Evolutionary conservation across 2,329 filamentous ascomycete species (phyloP), one percentile per base, ranked within the genome.

Genomic region (Verticillium longisporum): DNA sequence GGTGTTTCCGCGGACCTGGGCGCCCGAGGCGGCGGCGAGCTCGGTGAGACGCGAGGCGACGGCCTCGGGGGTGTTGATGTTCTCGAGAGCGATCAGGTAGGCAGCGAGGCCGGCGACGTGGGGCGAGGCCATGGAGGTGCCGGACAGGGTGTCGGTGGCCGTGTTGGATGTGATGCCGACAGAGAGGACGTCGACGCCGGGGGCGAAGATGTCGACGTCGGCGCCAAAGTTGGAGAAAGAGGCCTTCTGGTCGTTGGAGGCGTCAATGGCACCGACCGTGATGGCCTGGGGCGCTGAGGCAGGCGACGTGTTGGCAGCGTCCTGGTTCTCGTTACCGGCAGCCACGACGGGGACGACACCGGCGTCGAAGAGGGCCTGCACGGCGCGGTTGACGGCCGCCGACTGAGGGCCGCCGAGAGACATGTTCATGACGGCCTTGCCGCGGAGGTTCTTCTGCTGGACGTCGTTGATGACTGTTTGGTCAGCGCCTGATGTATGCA

Each of bases 41-140:
- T 74, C 70, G 74, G 80, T 81, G 69, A 88, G 80, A 64, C 78
- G 75, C 61, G 75, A 65, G 37, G 74, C 74, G 60, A 86, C 78
- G 13, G 68, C 73, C 50, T 70, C 73, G 31, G 82, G 75, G 57
- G 74, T 72, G 7, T 72, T 76, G 63, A 86, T 71, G 59, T 72
- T 68, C 73, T 85, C 81, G 60, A 86, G 78, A 59, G 75, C 68
- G 76, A 90, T 86, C 36, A 91, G 75, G 73, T 90, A 91, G 33
- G 86, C 87, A 13, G 85, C 86, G 3, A 91, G 77, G 56, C 88
- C 88, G 56, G 85, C 82, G 60, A 90, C 80, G 70, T 90, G 87
- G 1, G 88, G 88, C 13, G 82, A 81, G 32, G 88, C 86, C 86
- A 88, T 89, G 64, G 81, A 83, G 63, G 83, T 85, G 59, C 83